These are phyloP conservation scores for Mollisiaceae sp. DNA, from an alignment of 2,329 filamentous ascomycete species.

Conservation along the genomic window DNA sequence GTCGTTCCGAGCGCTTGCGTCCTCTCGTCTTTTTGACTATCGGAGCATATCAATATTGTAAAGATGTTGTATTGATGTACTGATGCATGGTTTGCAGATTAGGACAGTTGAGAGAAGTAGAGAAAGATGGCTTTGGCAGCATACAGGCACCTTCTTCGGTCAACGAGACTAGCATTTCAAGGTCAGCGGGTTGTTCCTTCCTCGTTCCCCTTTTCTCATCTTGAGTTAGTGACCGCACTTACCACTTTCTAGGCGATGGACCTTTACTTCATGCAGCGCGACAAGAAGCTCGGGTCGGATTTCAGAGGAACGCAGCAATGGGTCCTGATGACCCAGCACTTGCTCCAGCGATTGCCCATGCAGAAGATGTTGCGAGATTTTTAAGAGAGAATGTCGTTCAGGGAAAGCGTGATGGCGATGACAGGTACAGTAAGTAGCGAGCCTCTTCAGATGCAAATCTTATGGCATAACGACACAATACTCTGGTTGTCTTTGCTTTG, in stretches of 20 bases:
- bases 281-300: conserved; percentile 72
- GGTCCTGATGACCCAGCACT: conserved; percentile 62
- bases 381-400: conserved; percentile 88
- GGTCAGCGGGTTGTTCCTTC: conserved; percentile 53
- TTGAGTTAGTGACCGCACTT: background rate
- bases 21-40: background rate
- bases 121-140: conserved; percentile 69
- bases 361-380: conserved; percentile 81
- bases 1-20: background rate
- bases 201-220: background rate
- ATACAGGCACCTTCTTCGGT: conserved; percentile 82
- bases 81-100: background rate
- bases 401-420: conserved; percentile 58
- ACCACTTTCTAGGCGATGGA: conserved; percentile 64
- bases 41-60: background rate
- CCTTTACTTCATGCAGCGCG: conserved; percentile 73
- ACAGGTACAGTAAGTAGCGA: conserved; percentile 63
- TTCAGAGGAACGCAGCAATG: conserved; percentile 69
- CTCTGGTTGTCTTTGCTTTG: background rate
- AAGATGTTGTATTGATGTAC: background rate
- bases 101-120: background rate
- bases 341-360: conserved; percentile 72
- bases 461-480: too few species aligned
- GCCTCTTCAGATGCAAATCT: background rate
- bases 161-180: conserved; percentile 81